Evolutionary conservation across 139 green algal species (phyloP).

Genomic region (Zygnema cylindricum): DNA sequence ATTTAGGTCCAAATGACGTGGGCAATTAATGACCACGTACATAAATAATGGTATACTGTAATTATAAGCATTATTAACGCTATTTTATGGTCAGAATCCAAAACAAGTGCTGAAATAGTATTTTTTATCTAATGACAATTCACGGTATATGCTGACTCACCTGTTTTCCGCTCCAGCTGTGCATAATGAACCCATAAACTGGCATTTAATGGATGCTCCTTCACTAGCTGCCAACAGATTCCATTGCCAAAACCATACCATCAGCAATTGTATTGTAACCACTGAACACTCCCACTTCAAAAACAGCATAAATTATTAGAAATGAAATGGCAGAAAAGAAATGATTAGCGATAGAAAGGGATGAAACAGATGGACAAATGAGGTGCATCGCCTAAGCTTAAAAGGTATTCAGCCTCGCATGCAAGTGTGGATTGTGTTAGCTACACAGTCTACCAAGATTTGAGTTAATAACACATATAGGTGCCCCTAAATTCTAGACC

Average conservation of each 20-base stretch:
- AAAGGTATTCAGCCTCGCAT: not conserved
- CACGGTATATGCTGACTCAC: conserved; percentile 21
- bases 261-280: not conserved
- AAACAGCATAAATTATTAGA: not conserved
- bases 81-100: too few relatives aligned
- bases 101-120: not conserved
- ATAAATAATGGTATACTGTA: not conserved
- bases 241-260: not conserved
- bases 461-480: too few relatives aligned
- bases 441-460: too few relatives aligned
- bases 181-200: conserved; percentile 20
- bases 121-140: not conserved
- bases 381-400: not conserved
- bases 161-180: conserved; percentile 30
- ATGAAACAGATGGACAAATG: not conserved
- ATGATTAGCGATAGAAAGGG: not conserved
- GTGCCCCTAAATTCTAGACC: too few relatives aligned
- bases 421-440: too few relatives aligned
- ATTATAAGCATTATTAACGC: not conserved
- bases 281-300: not conserved
- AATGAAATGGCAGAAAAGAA: not conserved
- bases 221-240: not conserved
- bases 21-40: not conserved
- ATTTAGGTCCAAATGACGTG: not conserved
- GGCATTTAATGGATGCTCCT: not conserved